Evolutionary conservation across 202 grass and related monocot species (phyloP).

Genomic region (Carex sylvatica): DNA sequence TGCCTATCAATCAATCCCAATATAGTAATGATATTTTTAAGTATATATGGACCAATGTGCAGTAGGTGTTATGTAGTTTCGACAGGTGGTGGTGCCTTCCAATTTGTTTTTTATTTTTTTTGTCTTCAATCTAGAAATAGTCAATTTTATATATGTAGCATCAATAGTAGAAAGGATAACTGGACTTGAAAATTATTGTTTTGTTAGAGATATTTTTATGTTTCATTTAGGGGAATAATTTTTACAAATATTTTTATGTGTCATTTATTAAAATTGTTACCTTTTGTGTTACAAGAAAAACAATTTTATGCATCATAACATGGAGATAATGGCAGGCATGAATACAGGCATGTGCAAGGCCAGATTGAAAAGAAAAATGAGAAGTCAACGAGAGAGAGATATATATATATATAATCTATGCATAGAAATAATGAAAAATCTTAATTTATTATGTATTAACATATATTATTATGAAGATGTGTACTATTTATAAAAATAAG

Average conservation of each 20-base stretch:
- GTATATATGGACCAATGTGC: slow-evolving; percentile 4
- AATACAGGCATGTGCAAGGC: not conserved
- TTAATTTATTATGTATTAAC: not conserved
- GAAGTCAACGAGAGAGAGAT: slow-evolving; percentile 5
- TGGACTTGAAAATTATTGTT: not conserved
- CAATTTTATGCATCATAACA: not conserved
- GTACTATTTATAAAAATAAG: not conserved
- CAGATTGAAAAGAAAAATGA: not conserved
- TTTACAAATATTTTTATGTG: not conserved
- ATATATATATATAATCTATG: not conserved
- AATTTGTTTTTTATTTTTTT: not conserved
- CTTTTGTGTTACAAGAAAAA: not conserved
- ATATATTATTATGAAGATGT: not conserved
- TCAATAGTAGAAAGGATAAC: not conserved
- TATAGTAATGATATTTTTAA: not conserved
- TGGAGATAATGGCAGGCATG: not conserved
- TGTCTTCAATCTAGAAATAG: not conserved
- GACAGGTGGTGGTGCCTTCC: not conserved
- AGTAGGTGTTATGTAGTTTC: not conserved
- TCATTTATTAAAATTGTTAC: not conserved
- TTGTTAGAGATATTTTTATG: not conserved
- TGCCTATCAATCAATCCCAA: not conserved
- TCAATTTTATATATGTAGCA: not conserved
- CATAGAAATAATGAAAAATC: not conserved
- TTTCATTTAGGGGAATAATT: not conserved